Evolutionary conservation across 78 protist species (phyloP).

Genomic region (Speleostelium caveatum): DNA sequence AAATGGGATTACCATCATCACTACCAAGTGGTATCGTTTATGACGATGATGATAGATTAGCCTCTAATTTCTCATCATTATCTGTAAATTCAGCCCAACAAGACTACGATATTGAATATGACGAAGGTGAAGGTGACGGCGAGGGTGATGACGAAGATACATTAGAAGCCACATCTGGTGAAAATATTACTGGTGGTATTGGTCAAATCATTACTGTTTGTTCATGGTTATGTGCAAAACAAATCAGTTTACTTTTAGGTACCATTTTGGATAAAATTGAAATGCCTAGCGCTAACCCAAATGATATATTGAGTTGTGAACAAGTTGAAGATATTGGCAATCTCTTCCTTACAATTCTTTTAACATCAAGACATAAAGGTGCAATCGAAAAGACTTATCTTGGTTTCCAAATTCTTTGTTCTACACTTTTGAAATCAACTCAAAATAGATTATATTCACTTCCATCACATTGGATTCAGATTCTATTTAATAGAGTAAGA

Average conservation of each 20-base stretch:
- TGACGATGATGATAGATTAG: constrained; percentile 71
- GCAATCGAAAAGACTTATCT: constrained; percentile 79
- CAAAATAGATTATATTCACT: constrained; percentile 20
- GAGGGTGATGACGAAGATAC: not conserved
- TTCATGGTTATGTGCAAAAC: constrained; percentile 74
- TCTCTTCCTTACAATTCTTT: constrained; percentile 42
- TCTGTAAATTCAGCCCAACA: not conserved
- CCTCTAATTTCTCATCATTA: constrained; percentile 14
- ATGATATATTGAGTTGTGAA: not conserved
- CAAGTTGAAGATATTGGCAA: constrained; percentile 74
- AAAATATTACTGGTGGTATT: constrained; percentile 41
- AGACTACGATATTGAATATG: constrained; percentile 16
- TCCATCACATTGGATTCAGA: constrained; percentile 65
- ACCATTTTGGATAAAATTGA: constrained; percentile 48
- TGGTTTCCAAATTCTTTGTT: constrained; percentile 79
- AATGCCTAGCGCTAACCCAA: not conserved
- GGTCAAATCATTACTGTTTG: constrained; percentile 83
- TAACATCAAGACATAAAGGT: constrained; percentile 72
- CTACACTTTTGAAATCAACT: constrained; percentile 35
- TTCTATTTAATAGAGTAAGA: constrained; percentile 40
- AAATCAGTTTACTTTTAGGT: constrained; percentile 68
- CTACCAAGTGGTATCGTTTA: constrained; percentile 64
- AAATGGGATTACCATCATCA: constrained; percentile 27
- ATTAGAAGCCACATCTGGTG: not conserved
- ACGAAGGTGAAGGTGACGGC: not conserved